A percentile compares a stretch with the other conserved stretches of the same genome.
phyloP scores from a whole-genome alignment of 2,329 filamentous ascomycete genomes.

The Penicillium oxalicum region DNA sequence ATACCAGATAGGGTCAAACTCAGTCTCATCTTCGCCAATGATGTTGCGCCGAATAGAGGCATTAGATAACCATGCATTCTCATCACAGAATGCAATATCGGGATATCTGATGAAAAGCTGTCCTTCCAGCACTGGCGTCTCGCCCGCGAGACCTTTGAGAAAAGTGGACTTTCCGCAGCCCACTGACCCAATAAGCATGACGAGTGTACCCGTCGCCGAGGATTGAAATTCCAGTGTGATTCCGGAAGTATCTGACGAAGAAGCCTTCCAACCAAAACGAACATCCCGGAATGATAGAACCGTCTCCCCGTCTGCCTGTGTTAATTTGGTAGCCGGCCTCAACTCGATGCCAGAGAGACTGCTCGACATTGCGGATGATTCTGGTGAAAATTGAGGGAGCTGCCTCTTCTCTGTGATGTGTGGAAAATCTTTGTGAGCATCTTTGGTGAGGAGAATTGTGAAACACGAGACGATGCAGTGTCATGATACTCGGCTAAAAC shows the following conservation, averaged over 20 bases:
- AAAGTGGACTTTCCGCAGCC: constrained; percentile 46
- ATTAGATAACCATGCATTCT: constrained; percentile 25
- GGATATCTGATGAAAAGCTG: constrained; percentile 10
- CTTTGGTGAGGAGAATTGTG: background rate
- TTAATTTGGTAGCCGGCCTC: too few species aligned
- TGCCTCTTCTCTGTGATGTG: too few species aligned
- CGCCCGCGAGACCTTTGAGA: constrained; percentile 29
- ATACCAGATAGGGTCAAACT: constrained; percentile 15
- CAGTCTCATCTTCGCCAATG: constrained; percentile 12
- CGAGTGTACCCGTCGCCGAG: constrained; percentile 21
- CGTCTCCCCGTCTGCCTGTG: too few species aligned
- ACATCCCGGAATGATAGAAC: background rate
- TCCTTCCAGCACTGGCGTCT: constrained; percentile 17
- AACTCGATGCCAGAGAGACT: too few species aligned
- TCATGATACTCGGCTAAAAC: too few species aligned
- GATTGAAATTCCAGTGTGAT: background rate
- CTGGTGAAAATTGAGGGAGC: too few species aligned
- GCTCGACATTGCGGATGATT: too few species aligned
- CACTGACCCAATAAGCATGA: constrained; percentile 42
- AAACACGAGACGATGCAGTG: too few species aligned
- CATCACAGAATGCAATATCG: constrained; percentile 23
- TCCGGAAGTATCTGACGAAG: constrained; percentile 1
- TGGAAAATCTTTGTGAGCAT: too few species aligned
- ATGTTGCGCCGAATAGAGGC: constrained; percentile 27
- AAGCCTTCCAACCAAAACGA: background rate